Evolutionary conservation across 1,284 basidiomycete genomes (phyloP), one percentile per base, ranked within the genome.

Genomic region (Exobasidium cylindrosporum): DNA sequence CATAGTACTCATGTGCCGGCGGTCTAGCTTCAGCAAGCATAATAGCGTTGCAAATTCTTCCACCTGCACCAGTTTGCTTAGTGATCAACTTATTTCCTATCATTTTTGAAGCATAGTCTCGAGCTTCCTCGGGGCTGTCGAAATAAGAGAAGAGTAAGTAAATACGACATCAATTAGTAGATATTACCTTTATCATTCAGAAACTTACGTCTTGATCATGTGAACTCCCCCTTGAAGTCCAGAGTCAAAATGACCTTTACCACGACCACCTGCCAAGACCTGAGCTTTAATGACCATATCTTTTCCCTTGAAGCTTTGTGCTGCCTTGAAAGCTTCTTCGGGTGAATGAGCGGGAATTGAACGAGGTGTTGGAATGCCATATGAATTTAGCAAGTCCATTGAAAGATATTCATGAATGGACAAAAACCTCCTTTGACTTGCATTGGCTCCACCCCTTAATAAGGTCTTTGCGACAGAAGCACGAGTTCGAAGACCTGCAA

Each of bases 351-450:
- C 96, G 46, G 89, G 84, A 56, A 93, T 82, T 76, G 91, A 90
- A 82, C 90, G 92, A 35, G 96, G 96, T n/a, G 94, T 97, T 30
- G 92, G 88, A 66, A 98, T 90, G 55, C 92, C 93, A 83, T 97
- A 97, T 92, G 97, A 88, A 84, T 97, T 97, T 76, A 98, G 87
- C 54, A 98, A 85, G 74, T 89, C 88, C 82, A 97, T 90, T 58
- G 93, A 96, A 81, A 97, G 92, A 84, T 97, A 92, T 84, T 99
- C 95, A 83, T 99, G 95, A 79, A 99, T 95, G 53, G 92, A 96
- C 76, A 98, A 87, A 83, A 89, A 90, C 74, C 95, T 91, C 84
- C 85, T 91, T 86, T 95, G 92, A 6, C 65, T 65, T 26, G 65
- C 65, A 28, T 63, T 64, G 23, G 63, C 57, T 28, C 64, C 66